Percentiles rank a stretch among this genome's conserved stretches.
Conservation (phyloP, 176 grass and related monocot genomes). For the Aegilops bicornis region DNA sequence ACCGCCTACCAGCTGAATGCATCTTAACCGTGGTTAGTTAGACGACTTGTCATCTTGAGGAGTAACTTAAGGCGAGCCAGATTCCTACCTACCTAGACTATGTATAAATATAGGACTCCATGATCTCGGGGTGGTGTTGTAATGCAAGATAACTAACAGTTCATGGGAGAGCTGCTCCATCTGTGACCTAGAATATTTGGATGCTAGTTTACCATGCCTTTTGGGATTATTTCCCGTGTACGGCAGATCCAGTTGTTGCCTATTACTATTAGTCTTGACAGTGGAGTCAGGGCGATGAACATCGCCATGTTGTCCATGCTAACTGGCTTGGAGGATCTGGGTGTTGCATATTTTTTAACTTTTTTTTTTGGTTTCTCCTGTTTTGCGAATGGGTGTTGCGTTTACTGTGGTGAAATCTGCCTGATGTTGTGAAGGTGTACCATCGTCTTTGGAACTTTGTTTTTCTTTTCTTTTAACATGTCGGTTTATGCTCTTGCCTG, state of each 20-base stretch:
- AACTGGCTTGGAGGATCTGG: background rate
- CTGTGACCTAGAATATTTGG: background rate
- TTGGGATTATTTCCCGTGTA: background rate
- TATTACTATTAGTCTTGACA: background rate
- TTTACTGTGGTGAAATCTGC: background rate
- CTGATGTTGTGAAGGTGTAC: background rate
- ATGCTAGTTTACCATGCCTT: constrained; percentile 13
- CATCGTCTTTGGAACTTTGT: background rate
- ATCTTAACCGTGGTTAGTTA: background rate
- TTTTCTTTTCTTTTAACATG: background rate
- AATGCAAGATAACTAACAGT: constrained; percentile 8
- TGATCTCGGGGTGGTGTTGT: background rate
- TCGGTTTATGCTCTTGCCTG: background rate
- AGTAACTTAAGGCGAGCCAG: background rate
- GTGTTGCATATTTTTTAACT: background rate
- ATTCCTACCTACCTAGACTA: background rate
- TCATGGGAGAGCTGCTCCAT: background rate
- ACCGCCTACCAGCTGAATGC: constrained; percentile 8
- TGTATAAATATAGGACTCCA: constrained; percentile 8
- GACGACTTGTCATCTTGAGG: background rate
- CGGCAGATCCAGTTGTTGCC: background rate
- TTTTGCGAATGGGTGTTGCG: background rate
- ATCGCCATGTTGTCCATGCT: background rate
- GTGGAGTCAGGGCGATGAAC: background rate
- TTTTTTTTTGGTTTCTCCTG: background rate